phyloP scores from a whole-genome alignment of 73 alveolate genomes.

The Paramecium primaurelia region DNA sequence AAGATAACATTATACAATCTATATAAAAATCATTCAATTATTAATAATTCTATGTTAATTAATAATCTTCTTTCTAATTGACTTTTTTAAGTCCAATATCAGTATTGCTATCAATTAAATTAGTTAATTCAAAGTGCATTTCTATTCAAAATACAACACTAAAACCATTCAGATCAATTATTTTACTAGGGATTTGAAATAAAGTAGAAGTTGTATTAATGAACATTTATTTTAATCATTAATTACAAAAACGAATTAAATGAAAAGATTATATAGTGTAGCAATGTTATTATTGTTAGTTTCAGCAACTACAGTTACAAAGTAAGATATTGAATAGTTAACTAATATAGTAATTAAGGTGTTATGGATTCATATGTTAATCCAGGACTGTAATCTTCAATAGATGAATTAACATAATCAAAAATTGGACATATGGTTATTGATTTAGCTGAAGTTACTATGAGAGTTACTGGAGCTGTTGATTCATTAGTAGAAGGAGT shows the following conservation, averaged over 20 bases:
- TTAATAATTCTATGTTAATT: too few species aligned
- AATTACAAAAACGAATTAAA: constrained; percentile 11
- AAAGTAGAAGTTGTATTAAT: background rate
- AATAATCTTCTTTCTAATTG: too few species aligned
- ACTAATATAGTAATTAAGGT: background rate
- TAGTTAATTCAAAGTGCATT: background rate
- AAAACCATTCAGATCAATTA: background rate
- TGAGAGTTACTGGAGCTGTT: constrained; percentile 45
- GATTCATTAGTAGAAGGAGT: constrained; percentile 43
- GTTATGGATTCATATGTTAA: background rate
- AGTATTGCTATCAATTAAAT: too few species aligned
- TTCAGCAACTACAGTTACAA: background rate
- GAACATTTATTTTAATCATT: background rate
- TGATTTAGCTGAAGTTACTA: constrained; percentile 30
- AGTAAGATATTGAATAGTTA: background rate
- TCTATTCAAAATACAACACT: background rate
- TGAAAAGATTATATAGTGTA: background rate
- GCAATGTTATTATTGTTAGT: background rate
- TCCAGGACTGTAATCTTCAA: background rate
- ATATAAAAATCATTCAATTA: too few species aligned
- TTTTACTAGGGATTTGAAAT: background rate
- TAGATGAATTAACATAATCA: constrained; percentile 3
- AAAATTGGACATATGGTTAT: constrained; percentile 37
- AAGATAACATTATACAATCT: background rate
- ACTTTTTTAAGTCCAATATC: background rate